Conservation (phyloP, 2,329 filamentous ascomycete species). For the Geosmithia flava region DNA sequence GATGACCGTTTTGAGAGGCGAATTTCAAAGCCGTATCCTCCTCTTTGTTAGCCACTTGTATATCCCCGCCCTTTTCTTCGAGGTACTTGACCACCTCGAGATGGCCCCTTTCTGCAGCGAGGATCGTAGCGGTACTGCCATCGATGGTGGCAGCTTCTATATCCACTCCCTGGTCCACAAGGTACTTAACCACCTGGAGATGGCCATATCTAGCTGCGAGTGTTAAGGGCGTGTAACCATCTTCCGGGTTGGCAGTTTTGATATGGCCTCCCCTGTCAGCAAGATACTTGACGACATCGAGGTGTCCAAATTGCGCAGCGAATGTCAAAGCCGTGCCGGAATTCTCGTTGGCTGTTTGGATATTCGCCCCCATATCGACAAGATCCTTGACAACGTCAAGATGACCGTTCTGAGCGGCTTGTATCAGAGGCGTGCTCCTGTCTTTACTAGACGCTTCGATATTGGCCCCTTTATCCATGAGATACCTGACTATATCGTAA, state of each 20-base stretch:
- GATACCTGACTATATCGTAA: neutral
- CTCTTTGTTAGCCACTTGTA: neutral
- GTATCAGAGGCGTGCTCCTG: neutral
- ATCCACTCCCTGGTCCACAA: too few relatives aligned
- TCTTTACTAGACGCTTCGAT: neutral
- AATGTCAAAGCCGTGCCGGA: too few relatives aligned
- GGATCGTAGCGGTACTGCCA: neutral
- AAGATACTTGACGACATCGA: too few relatives aligned
- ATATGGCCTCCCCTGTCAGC: too few relatives aligned
- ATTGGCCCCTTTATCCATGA: neutral
- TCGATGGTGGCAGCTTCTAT: neutral
- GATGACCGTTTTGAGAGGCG: neutral
- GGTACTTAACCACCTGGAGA: too few relatives aligned
- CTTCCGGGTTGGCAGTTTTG: too few relatives aligned
- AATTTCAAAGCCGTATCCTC: neutral
- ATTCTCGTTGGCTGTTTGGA: neutral
- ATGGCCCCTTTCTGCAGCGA: neutral
- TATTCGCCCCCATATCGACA: neutral
- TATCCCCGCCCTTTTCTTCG: neutral
- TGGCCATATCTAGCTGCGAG: too few relatives aligned
- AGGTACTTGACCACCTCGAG: neutral
- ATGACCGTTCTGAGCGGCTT: neutral
- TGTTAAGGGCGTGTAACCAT: too few relatives aligned
- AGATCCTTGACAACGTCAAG: neutral
- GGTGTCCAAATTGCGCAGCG: too few relatives aligned